Evolutionary conservation across 306 rosid species (phyloP), one percentile per base, ranked within the genome.

Genomic region (Betula pendula): DNA sequence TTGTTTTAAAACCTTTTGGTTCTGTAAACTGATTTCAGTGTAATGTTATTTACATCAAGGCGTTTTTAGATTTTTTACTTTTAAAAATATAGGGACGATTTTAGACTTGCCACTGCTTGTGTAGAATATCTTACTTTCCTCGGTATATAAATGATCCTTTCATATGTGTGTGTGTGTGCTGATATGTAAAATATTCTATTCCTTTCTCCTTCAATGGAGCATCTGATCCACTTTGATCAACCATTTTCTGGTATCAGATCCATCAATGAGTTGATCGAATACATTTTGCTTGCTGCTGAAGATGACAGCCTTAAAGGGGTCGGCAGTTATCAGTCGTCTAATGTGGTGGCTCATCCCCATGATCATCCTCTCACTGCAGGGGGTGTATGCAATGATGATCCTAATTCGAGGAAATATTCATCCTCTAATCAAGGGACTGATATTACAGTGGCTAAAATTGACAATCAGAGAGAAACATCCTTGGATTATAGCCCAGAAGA

Each of bases 191-290:
- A 15, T 60, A 19, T 15, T 42, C 72, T 68, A 42, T 42, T 68
- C 20, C 43, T 14, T 60, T 60, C 42, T 29, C 12, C 68, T 60
- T 60, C 17, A 15, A 15, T 68, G 72, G 72, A 40, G 27, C 72
- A 40, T 68, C 29, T 68, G 14, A 60, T 42, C 16, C 31, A 45
- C 35, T 22, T 45, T 13, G 5, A 70, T 71, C 66, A 27, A 42
- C 2, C 14, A 56, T 49, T 79, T 50, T 84, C 84, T 84, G 63
- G 77, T 58, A 60, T 84, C 93, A 96, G 99, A 94, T 89, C 78
- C 68, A 84, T 96, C 76, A 96, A 96, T 44, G 96, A 96, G 85
- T 85, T 92, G 84, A 87, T 96, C 49, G 98, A 92, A 85, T 68
- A 83, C 69, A 81, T 92, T 86, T 77, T 91, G 71, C 84, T 88